Conservation (phyloP, 345 rosid species). For the Citrus inodora region DNA sequence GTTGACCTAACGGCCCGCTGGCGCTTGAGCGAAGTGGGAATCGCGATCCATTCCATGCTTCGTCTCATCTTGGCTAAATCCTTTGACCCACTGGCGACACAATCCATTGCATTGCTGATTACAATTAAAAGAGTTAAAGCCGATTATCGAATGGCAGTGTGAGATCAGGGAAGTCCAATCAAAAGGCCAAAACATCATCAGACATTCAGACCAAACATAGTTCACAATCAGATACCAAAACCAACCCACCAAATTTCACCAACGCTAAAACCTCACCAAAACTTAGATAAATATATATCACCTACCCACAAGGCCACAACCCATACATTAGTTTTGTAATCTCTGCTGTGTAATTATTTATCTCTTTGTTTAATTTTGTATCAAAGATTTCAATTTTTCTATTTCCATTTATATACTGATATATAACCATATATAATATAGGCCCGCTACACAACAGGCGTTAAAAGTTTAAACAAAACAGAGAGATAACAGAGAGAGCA, state of each 20-base stretch:
- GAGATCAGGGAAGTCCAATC: neutral
- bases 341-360: neutral
- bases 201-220: neutral
- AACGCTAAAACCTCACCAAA: neutral
- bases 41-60: neutral
- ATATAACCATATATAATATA: too few species aligned
- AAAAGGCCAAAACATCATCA: neutral
- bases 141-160: neutral
- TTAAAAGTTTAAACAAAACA: neutral
- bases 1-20: neutral
- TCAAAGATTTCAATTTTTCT: neutral
- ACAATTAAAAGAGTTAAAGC: neutral
- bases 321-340: too few species aligned
- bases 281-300: neutral
- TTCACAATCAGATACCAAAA: neutral
- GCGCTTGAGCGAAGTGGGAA: too few species aligned
- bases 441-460: neutral
- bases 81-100: neutral
- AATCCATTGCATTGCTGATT: neutral
- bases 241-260: neutral
- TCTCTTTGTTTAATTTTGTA: neutral
- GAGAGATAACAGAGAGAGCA: slow-evolving; percentile 1
- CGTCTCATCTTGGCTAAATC: neutral
- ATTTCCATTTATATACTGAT: neutral
- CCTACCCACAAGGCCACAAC: neutral